Conservation (phyloP, 129 eudicot genomes). For the Tagetes erecta region DNA sequence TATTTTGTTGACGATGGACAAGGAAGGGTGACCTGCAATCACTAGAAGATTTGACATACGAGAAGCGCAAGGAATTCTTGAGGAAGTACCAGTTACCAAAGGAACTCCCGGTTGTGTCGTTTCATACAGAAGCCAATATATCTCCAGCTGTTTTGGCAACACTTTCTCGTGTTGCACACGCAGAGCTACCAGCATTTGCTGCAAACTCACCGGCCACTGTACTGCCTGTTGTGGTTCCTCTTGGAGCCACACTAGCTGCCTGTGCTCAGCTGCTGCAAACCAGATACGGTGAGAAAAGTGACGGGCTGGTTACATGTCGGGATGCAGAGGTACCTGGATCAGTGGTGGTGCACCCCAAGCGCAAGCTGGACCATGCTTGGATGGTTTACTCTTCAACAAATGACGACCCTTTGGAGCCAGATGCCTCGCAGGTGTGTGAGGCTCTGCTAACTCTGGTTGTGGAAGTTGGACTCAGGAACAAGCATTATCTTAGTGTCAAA, state of each 20-base stretch:
- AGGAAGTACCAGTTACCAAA: conserved; percentile 61
- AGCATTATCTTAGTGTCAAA: conserved; percentile 48
- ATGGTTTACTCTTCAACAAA: conserved; percentile 88
- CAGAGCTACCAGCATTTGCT: conserved; percentile 67
- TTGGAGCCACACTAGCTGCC: conserved; percentile 95
- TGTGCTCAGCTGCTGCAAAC: conserved; percentile 85
- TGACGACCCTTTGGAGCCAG: conserved; percentile 70
- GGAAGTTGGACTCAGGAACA: conserved; percentile 69
- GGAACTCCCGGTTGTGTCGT: conserved; percentile 85
- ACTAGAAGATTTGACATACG: conserved; percentile 89
- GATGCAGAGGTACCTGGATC: conserved; percentile 99
- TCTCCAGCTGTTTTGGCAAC: conserved; percentile 94
- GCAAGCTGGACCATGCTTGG: conserved; percentile 95
- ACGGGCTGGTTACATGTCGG: conserved; percentile 93
- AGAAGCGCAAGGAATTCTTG: conserved; percentile 70
- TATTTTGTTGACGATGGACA: no score
- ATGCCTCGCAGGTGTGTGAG: conserved; percentile 92
- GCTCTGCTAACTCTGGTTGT: conserved; percentile 76
- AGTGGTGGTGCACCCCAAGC: conserved; percentile 75
- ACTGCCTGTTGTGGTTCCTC: conserved; percentile 85
- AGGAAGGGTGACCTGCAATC: conserved; percentile 90
- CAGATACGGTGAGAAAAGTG: conserved; percentile 95
- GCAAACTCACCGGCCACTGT: conserved; percentile 41
- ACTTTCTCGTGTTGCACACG: conserved; percentile 86
- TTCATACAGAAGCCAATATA: conserved; percentile 84